phyloP scores from a whole-genome alignment of 352 stramenopile genomes.

The Globisporangium parvum region DNA sequence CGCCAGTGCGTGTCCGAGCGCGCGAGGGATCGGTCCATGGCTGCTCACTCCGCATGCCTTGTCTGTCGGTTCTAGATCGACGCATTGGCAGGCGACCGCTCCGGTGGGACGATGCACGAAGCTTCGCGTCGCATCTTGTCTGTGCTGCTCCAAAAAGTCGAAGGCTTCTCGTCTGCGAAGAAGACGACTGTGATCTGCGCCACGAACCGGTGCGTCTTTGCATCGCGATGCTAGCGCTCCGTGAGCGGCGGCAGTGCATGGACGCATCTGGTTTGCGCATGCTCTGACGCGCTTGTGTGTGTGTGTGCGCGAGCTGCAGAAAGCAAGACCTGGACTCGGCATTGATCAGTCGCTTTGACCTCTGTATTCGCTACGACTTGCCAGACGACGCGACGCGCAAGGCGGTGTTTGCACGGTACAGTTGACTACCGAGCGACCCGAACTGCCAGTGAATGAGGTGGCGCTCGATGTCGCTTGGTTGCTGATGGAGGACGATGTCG shows the following conservation, averaged over 20 bases:
- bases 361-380: constrained; percentile 90
- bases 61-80: constrained; percentile 79
- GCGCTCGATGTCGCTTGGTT: not conserved
- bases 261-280: too few species aligned
- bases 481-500: not conserved
- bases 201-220: constrained; percentile 69
- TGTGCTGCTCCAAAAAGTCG: constrained; percentile 89
- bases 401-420: constrained; percentile 88
- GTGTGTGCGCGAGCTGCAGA: constrained; percentile 19
- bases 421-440: too few species aligned
- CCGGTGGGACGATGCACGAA: constrained; percentile 89
- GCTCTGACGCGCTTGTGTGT: not conserved
- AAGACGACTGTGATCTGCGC: constrained; percentile 92
- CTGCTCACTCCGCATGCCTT: not conserved
- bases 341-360: constrained; percentile 91
- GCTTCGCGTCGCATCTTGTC: constrained; percentile 89
- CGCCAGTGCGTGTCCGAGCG: not conserved
- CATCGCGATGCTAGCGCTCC: too few species aligned
- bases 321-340: constrained; percentile 92
- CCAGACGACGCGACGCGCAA: constrained; percentile 76
- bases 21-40: not conserved
- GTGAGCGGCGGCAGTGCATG: too few species aligned
- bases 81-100: constrained; percentile 84
- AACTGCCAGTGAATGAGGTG: too few species aligned
- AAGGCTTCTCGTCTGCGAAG: constrained; percentile 90